Conservation (phyloP, 2,329 filamentous ascomycete species). For the Neofusicoccum kwambonambiense region DNA sequence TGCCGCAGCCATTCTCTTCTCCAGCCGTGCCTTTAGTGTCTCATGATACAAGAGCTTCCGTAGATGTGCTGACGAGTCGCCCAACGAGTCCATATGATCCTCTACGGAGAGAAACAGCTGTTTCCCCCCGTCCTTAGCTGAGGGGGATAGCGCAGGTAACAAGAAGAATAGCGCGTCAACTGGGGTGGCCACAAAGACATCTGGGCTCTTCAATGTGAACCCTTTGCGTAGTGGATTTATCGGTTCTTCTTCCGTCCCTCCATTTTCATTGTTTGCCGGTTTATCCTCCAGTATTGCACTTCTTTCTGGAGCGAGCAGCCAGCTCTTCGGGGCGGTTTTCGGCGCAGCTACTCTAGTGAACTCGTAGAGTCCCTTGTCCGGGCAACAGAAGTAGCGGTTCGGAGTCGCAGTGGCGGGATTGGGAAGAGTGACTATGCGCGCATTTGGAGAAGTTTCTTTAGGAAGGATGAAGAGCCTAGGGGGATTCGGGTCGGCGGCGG, state of each 20-base stretch:
- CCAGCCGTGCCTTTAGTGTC: slow-evolving; percentile 48
- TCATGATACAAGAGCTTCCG: slow-evolving; percentile 54
- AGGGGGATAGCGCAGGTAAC: slow-evolving; percentile 65
- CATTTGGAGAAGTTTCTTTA: slow-evolving; percentile 49
- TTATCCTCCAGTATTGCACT: slow-evolving; percentile 16
- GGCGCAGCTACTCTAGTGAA: slow-evolving; percentile 58
- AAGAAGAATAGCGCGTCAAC: slow-evolving; percentile 84
- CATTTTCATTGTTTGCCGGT: neutral
- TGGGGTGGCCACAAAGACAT: slow-evolving; percentile 79
- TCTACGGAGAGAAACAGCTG: slow-evolving; percentile 67
- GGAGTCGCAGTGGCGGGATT: slow-evolving; percentile 51
- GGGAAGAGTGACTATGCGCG: slow-evolving; percentile 56
- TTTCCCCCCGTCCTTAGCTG: slow-evolving; percentile 51
- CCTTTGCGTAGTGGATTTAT: slow-evolving; percentile 32
- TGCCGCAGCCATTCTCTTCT: slow-evolving; percentile 65
- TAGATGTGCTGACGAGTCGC: slow-evolving; percentile 57
- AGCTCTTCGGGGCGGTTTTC: slow-evolving; percentile 52
- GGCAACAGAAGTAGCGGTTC: slow-evolving; percentile 59
- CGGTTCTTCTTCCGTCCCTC: neutral
- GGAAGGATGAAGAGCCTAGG: slow-evolving; percentile 60
- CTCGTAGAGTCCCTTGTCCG: slow-evolving; percentile 58
- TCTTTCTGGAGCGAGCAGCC: slow-evolving; percentile 46
- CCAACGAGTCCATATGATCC: slow-evolving; percentile 68
- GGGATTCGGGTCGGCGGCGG: slow-evolving; percentile 40
- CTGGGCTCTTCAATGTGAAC: slow-evolving; percentile 64